phyloP scores from a whole-genome alignment of 495 filamentous ascomycete species.

The Bombardia bombarda region DNA sequence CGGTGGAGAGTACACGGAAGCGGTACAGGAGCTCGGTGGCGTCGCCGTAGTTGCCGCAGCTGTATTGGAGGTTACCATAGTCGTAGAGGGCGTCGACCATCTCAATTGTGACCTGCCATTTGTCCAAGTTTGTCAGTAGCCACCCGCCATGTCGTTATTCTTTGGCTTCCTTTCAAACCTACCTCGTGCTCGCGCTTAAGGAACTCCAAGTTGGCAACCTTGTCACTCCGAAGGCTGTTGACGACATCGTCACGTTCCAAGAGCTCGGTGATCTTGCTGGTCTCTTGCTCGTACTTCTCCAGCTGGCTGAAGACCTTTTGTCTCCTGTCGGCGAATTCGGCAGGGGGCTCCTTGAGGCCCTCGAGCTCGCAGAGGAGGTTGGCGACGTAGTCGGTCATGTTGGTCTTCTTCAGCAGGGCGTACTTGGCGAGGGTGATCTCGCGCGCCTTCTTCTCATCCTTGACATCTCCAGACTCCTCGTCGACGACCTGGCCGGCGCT shows the following conservation, averaged over 20 bases:
- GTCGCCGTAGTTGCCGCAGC: conserved; percentile 81
- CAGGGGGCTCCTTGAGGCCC: conserved; percentile 64
- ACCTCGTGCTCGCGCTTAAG: conserved; percentile 89
- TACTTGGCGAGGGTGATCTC: conserved; percentile 79
- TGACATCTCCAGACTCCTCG: conserved; percentile 45
- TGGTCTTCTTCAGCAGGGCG: conserved; percentile 85
- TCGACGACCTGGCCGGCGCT: conserved; percentile 43
- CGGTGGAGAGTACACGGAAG: conserved; percentile 93
- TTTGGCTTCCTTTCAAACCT: conserved; percentile 14
- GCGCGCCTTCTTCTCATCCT: conserved; percentile 48
- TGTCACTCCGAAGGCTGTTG: conserved; percentile 82
- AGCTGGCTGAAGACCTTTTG: conserved; percentile 79
- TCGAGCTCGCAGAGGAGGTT: conserved; percentile 81
- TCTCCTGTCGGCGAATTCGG: conserved; percentile 78
- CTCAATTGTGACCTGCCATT: conserved; percentile 64
- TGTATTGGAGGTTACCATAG: conserved; percentile 92
- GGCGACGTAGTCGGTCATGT: conserved; percentile 97
- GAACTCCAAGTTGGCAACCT: conserved; percentile 93
- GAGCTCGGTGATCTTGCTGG: conserved; percentile 73
- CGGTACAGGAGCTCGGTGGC: conserved; percentile 88
- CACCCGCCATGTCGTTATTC: background rate
- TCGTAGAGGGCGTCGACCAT: conserved; percentile 94
- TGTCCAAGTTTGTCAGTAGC: conserved; percentile 10
- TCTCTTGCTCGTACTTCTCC: conserved; percentile 75
- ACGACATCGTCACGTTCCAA: conserved; percentile 82